Conservation (phyloP, 768 basidiomycete genomes). For the Calvatia gigantea region DNA sequence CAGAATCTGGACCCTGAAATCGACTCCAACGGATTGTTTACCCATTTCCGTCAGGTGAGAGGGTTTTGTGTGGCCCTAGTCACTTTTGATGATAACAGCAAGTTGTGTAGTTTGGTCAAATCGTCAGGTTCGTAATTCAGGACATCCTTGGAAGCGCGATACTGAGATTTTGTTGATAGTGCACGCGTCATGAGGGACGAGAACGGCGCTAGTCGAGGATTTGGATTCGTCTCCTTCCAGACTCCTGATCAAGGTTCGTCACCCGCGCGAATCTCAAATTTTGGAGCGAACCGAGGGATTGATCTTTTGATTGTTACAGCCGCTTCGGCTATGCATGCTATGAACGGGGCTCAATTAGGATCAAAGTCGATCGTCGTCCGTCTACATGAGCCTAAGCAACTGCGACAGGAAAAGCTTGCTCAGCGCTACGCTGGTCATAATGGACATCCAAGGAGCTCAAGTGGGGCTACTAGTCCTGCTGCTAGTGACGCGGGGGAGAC, state of each 20-base stretch:
- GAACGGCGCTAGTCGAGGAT: slow-evolving; percentile 74
- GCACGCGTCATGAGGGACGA: slow-evolving; percentile 93
- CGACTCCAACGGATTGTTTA: slow-evolving; percentile 80
- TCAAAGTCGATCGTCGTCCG: slow-evolving; percentile 81
- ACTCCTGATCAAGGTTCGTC: slow-evolving; percentile 72
- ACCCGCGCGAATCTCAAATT: not conserved
- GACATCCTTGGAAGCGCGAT: not conserved
- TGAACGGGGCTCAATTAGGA: slow-evolving; percentile 76
- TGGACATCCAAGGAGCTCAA: slow-evolving; percentile 75
- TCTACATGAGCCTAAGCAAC: slow-evolving; percentile 86
- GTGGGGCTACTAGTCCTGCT: slow-evolving; percentile 84
- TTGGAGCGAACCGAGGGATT: no score
- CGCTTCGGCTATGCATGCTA: slow-evolving; percentile 64
- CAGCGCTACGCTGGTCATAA: slow-evolving; percentile 71
- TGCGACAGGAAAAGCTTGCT: slow-evolving; percentile 87
- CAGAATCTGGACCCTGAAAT: slow-evolving; percentile 85
- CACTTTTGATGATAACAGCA: slow-evolving; percentile 15
- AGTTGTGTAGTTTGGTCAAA: slow-evolving; percentile 74
- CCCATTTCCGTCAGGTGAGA: slow-evolving; percentile 75
- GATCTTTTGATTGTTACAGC: no score
- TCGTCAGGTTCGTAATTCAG: slow-evolving; percentile 59
- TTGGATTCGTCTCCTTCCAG: slow-evolving; percentile 89
- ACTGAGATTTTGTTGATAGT: slow-evolving; percentile 35
- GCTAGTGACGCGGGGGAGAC: slow-evolving; percentile 80
- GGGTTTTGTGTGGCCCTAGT: slow-evolving; percentile 6